A percentile compares a stretch with the other conserved stretches of the same genome.
Conservation (phyloP, 2,329 filamentous ascomycete species). For the Magnaporthales sp. region DNA sequence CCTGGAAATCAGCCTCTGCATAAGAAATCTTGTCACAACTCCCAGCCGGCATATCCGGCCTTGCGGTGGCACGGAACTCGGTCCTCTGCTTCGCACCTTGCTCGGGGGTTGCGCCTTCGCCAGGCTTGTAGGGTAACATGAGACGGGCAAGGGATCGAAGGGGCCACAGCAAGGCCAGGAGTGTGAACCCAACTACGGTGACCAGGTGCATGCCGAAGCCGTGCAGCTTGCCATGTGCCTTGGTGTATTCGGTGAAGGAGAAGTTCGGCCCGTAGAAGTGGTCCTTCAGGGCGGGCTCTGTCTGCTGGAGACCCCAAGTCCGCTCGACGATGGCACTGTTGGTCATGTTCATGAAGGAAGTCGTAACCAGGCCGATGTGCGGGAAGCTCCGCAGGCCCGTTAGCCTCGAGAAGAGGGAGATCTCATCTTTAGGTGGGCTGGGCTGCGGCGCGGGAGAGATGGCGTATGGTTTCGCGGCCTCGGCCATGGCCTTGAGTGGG, state of each 20-base stretch:
- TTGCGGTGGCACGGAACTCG: conserved; percentile 55
- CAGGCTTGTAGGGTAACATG: conserved; percentile 38
- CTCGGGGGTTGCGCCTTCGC: conserved; percentile 44
- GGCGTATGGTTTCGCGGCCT: conserved; percentile 40
- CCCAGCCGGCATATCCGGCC: conserved; percentile 39
- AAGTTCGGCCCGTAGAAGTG: conserved; percentile 55
- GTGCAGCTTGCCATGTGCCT: conserved; percentile 37
- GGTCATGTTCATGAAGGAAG: conserved; percentile 37
- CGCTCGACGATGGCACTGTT: conserved; percentile 50
- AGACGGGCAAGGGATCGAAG: conserved; percentile 34
- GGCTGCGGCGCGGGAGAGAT: conserved; percentile 46
- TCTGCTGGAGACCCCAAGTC: conserved; percentile 52
- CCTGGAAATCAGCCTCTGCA: conserved; percentile 45
- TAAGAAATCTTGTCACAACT: conserved; percentile 38
- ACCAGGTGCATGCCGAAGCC: conserved; percentile 42
- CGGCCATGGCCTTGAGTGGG: conserved; percentile 35
- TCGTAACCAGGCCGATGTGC: conserved; percentile 46
- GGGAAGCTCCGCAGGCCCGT: conserved; percentile 41
- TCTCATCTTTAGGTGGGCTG: conserved; percentile 12
- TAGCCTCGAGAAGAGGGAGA: conserved; percentile 33
- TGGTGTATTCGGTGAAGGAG: conserved; percentile 45
- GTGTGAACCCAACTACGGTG: conserved; percentile 32
- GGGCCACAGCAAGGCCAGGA: conserved; percentile 32
- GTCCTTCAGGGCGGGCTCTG: conserved; percentile 30
- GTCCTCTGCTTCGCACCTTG: conserved; percentile 48